Base-by-base conservation (phyloP, 306 rosid species). In the Medicago ruthenica region DNA sequence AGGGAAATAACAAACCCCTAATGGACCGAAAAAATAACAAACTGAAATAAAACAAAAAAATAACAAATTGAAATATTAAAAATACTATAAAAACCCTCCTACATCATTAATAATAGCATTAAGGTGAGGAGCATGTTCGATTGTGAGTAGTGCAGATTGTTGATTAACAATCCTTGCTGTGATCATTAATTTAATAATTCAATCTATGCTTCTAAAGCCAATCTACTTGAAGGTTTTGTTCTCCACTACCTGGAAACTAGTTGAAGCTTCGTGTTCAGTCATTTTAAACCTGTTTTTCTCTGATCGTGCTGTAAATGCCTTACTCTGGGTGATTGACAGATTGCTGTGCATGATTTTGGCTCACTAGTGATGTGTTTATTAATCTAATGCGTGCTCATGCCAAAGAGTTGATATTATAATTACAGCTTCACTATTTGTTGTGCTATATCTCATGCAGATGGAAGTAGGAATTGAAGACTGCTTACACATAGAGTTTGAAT, bases 391-490 rank as follows among this genome's bases (percentile, higher is more conserved):
- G 17, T 47, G 13, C 53, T 47, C 17, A 24, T 47, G 6, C 17
- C 17, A 5, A 47, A 47, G 17, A 47, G 13, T 47, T 12, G 53
- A 47, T 47, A 47, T 47, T 14, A 47, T 47, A 47, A 13, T 47
- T 47, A 14, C 5, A 47, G 17, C 12, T 18, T 57, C 20, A 20
- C 62, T 57, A 0, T 0, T 57, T 57, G 31, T 75, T 21, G 22
- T 70, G 53, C 70, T 73, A 45, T 74, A 34, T 15, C 66, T 76
- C 72, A 50, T 74, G 80, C 89, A 93, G 98, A 91, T 93, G 98
- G 98, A 93, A 85, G 98, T 93, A 50, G 98, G 98, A 68, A 93
- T 93, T 65, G 98, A 93, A 84, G 98, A 93, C 82, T 93, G 98
- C 78, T 90, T 93, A 27, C 98, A 93, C 83, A 93, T 93, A 39